Conservation (phyloP, 768 basidiomycete genomes). For the Suillus sp. region DNA sequence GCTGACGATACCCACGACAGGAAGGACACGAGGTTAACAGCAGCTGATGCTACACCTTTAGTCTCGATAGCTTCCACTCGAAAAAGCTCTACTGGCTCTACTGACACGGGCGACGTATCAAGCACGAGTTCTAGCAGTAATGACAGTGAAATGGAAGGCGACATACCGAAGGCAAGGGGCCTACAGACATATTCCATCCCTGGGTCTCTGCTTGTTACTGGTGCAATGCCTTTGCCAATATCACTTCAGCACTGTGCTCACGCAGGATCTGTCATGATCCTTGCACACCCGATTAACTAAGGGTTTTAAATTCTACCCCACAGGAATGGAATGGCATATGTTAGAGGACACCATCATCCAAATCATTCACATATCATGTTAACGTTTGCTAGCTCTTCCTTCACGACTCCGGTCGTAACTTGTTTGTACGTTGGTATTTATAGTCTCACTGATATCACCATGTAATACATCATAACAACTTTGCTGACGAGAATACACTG, state of each 20-base stretch:
- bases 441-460: not conserved
- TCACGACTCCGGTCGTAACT: not conserved
- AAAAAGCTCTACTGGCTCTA: not conserved
- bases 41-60: not conserved
- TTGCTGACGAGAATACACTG: not conserved
- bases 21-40: not conserved
- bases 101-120: not conserved
- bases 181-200: not conserved
- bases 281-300: not conserved
- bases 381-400: not conserved
- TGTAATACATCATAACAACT: not conserved
- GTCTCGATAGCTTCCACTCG: not conserved
- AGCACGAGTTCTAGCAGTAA: constrained; percentile 1
- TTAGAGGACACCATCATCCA: not conserved
- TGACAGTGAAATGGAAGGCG: not conserved
- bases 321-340: not conserved
- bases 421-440: not conserved
- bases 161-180: not conserved
- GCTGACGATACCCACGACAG: not conserved
- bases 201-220: not conserved
- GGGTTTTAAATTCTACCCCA: not conserved
- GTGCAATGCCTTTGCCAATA: not conserved
- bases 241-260: not conserved
- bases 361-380: not conserved
- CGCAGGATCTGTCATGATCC: not conserved